Evolutionary conservation across 2,329 filamentous ascomycete genomes (phyloP), one percentile per base, ranked within the genome.

Genomic region (Ophiocordyceps camponoti-floridani): DNA sequence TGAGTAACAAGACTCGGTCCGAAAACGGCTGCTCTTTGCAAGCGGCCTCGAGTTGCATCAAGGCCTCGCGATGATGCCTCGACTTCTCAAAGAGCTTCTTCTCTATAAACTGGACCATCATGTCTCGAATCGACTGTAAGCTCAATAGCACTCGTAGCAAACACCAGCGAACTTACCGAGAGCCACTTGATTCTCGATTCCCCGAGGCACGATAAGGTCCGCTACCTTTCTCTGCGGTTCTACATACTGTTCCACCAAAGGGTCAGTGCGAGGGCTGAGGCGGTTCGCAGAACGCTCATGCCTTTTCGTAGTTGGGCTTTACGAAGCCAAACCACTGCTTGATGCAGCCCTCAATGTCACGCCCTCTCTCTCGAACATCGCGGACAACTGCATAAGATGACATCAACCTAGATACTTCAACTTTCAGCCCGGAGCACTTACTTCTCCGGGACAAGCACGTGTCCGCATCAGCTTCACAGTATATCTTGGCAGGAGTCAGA

Each of bases 281-380:
- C 35, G 35, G 16, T n/a, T 6, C 4, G 6, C 35, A 18, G 31
- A 23, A 7, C 2, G 16, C 14, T 10, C 18, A 54, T 56, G 72
- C 73, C 62, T 82, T 85, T 60, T 89, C 83, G 55, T 93, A 96
- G 56, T 96, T 96, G 3, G 91, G 91, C 63, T 98, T 98, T 40
- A 98, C 91, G 58, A 84, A 98, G 11, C 67, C 68, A 59, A 96
- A 95, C 91, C 91, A 98, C 61, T 98, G 91, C 62, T 96, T 96
- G 60, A 98, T 88, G 56, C 88, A 89, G 38, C 91, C 91, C 58
- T 95, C 84, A 46, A 96, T 83, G 56, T 94, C 89, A 57, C 91
- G 76, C 3, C 84, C 89, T 55, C 91, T 79, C 54, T 94, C 85
- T 53, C 77, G 77, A 19, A 96, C 85, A 63, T 98, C 91, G 56